Evolutionary conservation across 2,329 filamentous ascomycete species (phyloP).

Genomic region (Zymoseptoria brevis): DNA sequence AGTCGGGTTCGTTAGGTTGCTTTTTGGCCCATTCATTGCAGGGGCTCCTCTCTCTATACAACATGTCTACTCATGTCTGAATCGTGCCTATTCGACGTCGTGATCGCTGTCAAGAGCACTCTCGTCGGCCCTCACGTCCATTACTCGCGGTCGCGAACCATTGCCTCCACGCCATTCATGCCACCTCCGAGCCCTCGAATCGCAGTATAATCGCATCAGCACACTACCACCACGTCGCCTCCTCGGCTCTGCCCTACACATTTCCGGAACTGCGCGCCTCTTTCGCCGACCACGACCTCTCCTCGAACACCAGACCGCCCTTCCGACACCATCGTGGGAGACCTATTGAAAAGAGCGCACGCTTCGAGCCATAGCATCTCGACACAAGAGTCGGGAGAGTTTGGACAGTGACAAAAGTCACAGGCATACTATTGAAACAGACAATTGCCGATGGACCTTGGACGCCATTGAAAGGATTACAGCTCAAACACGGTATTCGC

Average conservation of each 20-base stretch:
- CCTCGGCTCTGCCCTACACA: not conserved
- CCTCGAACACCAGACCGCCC: not conserved
- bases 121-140: not conserved
- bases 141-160: not conserved
- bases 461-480: not conserved
- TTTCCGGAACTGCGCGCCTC: not conserved
- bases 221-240: not conserved
- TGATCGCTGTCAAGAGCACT: not conserved
- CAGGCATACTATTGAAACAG: not conserved
- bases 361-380: not conserved
- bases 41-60: not conserved
- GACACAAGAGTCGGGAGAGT: not conserved
- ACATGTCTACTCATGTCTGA: not conserved
- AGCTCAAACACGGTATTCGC: not conserved
- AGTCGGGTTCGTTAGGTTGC: not conserved
- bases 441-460: not conserved
- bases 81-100: not conserved
- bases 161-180: not conserved
- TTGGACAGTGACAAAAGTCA: not conserved
- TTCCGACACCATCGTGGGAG: not conserved
- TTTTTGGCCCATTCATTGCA: not conserved
- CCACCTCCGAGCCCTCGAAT: not conserved
- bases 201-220: not conserved
- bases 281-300: not conserved
- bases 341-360: not conserved